These are phyloP conservation scores for Penicillium dipodomyicola DNA, from an alignment of 495 filamentous ascomycete species.

Conservation along the genomic window DNA sequence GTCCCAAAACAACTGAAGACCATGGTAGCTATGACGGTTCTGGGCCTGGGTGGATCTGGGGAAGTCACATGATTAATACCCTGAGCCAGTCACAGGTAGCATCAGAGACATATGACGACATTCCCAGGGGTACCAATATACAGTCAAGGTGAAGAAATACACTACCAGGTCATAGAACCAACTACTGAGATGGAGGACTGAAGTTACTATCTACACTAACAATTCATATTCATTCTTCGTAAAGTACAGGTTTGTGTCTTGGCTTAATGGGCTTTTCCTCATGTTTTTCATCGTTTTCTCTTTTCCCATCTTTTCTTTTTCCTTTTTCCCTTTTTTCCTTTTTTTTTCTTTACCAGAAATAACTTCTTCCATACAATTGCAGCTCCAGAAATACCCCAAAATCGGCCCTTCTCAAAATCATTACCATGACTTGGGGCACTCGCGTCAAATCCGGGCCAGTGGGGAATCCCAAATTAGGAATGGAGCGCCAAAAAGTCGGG, in stretches of 20 bases:
- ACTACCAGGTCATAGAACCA: not conserved
- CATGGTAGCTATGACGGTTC: not conserved
- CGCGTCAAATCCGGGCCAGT: not conserved
- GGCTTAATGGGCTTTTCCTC: not conserved
- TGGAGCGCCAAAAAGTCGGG: not conserved
- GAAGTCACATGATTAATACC: not conserved
- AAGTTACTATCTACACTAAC: not conserved
- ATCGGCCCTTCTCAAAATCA: not conserved
- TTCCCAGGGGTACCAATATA: not conserved
- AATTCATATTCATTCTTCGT: not conserved
- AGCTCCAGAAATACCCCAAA: not conserved
- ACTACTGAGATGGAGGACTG: not conserved
- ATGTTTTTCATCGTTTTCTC: not conserved
- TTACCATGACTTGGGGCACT: not conserved
- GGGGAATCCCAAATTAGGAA: not conserved
- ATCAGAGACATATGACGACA: not conserved
- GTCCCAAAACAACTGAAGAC: not conserved
- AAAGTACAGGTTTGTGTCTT: not conserved
- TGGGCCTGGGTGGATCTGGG: not conserved
- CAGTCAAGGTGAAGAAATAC: not conserved
- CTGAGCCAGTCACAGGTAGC: not conserved
- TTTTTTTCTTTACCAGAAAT: no score
- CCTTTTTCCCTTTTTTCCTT: not conserved
- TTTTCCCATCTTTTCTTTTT: not conserved
- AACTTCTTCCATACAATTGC: no score